Base-by-base conservation (phyloP, 345 rosid genomes). In the Eucalyptus urophylla region DNA sequence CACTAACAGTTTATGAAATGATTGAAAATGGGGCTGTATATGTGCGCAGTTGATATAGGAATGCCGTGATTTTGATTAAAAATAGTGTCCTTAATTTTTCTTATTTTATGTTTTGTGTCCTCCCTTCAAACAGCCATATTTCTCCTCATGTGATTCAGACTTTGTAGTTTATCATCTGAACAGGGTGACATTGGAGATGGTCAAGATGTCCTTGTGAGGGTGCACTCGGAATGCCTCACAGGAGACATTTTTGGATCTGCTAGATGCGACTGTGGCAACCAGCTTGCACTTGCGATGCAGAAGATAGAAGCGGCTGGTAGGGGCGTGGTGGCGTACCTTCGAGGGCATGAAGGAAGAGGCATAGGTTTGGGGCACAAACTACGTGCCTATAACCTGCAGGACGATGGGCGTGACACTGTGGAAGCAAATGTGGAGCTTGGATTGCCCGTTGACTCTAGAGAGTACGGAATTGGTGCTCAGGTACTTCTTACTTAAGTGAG, bases 381-480 rank as follows among this genome's bases (percentile, higher is more conserved):
- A 43, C 95, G 95, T 69, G 99, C 99, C 86, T 96, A 97, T 92
- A 96, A 96, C 93, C 91, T 96, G 24, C 99, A 97, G 89, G 99
- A 96, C 88, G 95, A 92, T 87, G 98, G 99, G 25, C 96, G 95
- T 3, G 98, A 97, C 88, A 96, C 98, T 0, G 98, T 96, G 49
- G 98, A 96, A 93, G 99, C 99, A 76, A 97, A 97, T 80, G 97
- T 91, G 88, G 99, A 97, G 49, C 92, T 96, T 17, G 97, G 99
- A 44, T 93, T 96, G 89, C 97, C 97, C 49, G 93, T 97, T 91
- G 99, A 97, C 91, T 95, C 99, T 22, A 93, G 99, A 89, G 99
- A 97, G 90, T 97, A 97, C 86, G 98, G 99, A 86, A 95, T 96
- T 80, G 99, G 98, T 54, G 99, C 99, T 81, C 97, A 96, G 99